phyloP scores from a whole-genome alignment of 495 filamentous ascomycete species.

The Achaetomiella virescens region DNA sequence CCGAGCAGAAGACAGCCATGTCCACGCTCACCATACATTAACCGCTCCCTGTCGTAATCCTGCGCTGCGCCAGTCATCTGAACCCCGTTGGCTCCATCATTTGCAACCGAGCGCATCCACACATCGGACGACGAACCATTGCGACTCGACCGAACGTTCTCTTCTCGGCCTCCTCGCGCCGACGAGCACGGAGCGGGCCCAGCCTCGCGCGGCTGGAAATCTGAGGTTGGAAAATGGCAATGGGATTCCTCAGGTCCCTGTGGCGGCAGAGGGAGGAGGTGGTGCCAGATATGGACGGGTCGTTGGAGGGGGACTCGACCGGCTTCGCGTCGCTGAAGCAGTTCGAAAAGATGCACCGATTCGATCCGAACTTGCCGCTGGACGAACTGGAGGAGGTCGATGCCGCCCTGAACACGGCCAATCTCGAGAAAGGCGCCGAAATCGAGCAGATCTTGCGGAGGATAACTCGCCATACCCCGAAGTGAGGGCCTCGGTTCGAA shows the following conservation, averaged over 20 bases:
- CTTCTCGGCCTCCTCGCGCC: slow-evolving; percentile 21
- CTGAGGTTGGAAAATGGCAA: slow-evolving; percentile 6
- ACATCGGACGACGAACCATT: slow-evolving; percentile 3
- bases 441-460: slow-evolving; percentile 53
- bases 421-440: slow-evolving; percentile 48
- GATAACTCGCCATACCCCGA: slow-evolving; percentile 69
- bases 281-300: slow-evolving; percentile 23
- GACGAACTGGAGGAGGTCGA: slow-evolving; percentile 57
- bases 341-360: slow-evolving; percentile 56
- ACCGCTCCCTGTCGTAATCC: slow-evolving; percentile 16
- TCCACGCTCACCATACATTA: slow-evolving; percentile 21
- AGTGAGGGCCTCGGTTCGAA: slow-evolving; percentile 52
- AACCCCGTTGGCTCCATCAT: not conserved
- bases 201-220: not conserved
- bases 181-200: slow-evolving; percentile 17
- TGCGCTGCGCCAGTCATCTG: slow-evolving; percentile 7
- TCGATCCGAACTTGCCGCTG: slow-evolving; percentile 64
- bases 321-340: slow-evolving; percentile 35
- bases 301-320: slow-evolving; percentile 24
- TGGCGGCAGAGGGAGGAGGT: slow-evolving; percentile 25
- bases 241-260: slow-evolving; percentile 20
- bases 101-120: not conserved
- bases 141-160: slow-evolving; percentile 11
- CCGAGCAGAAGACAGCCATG: slow-evolving; percentile 25
- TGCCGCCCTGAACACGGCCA: slow-evolving; percentile 48